A percentile compares a stretch with the other conserved stretches of the same genome.
Conservation (phyloP, 805 yeast genomes). For the Zygotorulaspora chibaensis region DNA sequence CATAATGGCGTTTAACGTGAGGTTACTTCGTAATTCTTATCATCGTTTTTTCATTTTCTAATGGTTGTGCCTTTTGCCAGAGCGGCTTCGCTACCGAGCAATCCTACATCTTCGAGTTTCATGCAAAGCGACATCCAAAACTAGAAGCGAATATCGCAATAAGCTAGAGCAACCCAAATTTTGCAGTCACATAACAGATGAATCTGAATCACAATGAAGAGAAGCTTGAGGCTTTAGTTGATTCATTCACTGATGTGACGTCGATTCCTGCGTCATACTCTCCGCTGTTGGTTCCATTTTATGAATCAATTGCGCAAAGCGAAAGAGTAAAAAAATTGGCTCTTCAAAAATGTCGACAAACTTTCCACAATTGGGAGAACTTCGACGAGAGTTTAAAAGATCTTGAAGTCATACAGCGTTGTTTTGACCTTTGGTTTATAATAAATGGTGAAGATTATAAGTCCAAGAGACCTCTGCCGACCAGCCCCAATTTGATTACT, state of each 20-base stretch:
- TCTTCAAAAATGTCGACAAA: slow-evolving; percentile 10
- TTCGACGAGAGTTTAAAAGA: neutral
- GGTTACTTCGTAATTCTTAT: no score
- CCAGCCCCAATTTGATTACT: slow-evolving; percentile 6
- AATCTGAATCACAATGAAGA: neutral
- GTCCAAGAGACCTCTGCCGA: slow-evolving; percentile 4
- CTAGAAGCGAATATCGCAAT: no score
- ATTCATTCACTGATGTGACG: slow-evolving; percentile 7
- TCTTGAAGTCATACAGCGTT: slow-evolving; percentile 13
- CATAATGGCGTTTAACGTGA: no score
- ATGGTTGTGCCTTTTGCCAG: no score
- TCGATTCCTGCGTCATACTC: slow-evolving; percentile 9
- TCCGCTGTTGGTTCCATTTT: slow-evolving; percentile 7
- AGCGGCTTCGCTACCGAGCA: no score
- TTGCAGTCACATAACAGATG: neutral
- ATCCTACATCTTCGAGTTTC: no score
- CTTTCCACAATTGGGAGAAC: slow-evolving; percentile 13
- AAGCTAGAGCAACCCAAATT: slow-evolving; percentile 6
- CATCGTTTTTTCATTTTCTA: no score
- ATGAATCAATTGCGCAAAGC: slow-evolving; percentile 8
- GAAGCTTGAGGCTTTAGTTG: slow-evolving; percentile 1
- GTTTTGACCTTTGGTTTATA: slow-evolving; percentile 17
- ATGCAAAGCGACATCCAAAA: no score
- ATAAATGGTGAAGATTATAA: slow-evolving; percentile 14
- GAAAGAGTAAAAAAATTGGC: slow-evolving; percentile 5